Percentiles rank a stretch among this genome's conserved stretches.
phyloP scores from a whole-genome alignment of 441 rosid species.

The Populus tomentosa region DNA sequence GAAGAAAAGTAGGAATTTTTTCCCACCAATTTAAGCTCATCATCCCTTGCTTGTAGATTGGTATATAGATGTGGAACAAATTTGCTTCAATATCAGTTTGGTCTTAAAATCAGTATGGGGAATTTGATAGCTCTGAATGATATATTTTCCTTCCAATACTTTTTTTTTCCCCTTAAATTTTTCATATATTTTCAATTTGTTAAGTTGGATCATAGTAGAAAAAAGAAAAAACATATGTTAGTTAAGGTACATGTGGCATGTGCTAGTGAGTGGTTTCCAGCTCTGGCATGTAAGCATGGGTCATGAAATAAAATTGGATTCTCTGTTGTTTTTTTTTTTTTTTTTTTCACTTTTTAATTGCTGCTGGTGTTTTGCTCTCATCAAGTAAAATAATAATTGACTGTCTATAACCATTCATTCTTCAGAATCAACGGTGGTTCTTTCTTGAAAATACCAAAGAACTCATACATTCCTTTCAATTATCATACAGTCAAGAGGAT shows the following conservation, averaged over 20 bases:
- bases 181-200: constrained; percentile 14
- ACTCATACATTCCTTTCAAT: too few species aligned
- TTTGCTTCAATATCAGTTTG: constrained; percentile 29
- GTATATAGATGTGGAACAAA: constrained; percentile 48
- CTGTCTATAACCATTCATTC: background rate
- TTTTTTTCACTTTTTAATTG: constrained; percentile 8
- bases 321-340: constrained; percentile 1
- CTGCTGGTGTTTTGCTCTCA: constrained; percentile 23
- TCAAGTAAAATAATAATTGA: constrained; percentile 11
- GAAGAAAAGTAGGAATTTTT: constrained; percentile 3
- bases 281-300: constrained; percentile 60
- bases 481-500: too few species aligned
- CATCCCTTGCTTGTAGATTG: constrained; percentile 26
- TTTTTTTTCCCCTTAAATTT: constrained; percentile 2
- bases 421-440: background rate
- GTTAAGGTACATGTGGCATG: constrained; percentile 75
- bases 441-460: too few species aligned
- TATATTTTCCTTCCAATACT: constrained; percentile 32
- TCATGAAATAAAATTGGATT: constrained; percentile 31
- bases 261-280: constrained; percentile 74
- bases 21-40: constrained; percentile 17
- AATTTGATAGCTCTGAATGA: constrained; percentile 27
- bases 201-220: constrained; percentile 24
- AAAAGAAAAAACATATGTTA: constrained; percentile 7
- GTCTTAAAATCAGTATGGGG: constrained; percentile 22